Base-by-base conservation (phyloP, 139 green algal species). In the Volvox reticuliferus region DNA sequence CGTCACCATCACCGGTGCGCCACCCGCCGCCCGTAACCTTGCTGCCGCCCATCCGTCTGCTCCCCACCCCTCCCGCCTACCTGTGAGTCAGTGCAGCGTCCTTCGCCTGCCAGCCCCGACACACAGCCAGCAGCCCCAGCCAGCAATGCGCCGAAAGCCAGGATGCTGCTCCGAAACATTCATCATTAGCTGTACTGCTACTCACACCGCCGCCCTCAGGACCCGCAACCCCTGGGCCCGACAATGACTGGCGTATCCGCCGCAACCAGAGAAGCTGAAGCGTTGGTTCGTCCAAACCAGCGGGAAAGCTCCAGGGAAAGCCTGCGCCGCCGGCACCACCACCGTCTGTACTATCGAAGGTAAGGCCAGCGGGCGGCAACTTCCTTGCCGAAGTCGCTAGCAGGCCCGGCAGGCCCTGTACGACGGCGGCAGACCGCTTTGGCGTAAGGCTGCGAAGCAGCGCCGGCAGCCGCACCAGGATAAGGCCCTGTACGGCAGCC, bases 81-180 rank as follows among this genome's bases (percentile, higher is more conserved):
- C 79, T 87, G 86, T 90, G 86, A 14, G 50, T 63, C 71, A 90
- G 73, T 2, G 50, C 30, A 0, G 19, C 6, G 50, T 90, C 86
- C 73, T 90, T 90, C 21, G 86, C 69, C 69, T 35, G 50, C 86
- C 86, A 90, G 26, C 36, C 71, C 9, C 86, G 71, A 32, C 86
- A 90, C n/a, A 90, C 19, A 13, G n/a, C 86, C 73, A 90, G 86
- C 86, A 90, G 73, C 86, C 86, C 86, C n/a, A 90, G 50, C 86
- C 86, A 90, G 71, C 71, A 83, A n/a, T 83, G 73, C 44, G 50
- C 86, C 18, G 73, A 73, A 30, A 90, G 73, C 69, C n/a, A 71
- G 14, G 35, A 61, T 28, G 2, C 17, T 24, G 33, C 37, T 75
- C 69, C 69, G 73, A 30, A 32, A 18, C 69, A 13, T 21, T 37